phyloP scores from a whole-genome alignment of 345 rosid species.

The Rhodomyrtus tomentosa region DNA sequence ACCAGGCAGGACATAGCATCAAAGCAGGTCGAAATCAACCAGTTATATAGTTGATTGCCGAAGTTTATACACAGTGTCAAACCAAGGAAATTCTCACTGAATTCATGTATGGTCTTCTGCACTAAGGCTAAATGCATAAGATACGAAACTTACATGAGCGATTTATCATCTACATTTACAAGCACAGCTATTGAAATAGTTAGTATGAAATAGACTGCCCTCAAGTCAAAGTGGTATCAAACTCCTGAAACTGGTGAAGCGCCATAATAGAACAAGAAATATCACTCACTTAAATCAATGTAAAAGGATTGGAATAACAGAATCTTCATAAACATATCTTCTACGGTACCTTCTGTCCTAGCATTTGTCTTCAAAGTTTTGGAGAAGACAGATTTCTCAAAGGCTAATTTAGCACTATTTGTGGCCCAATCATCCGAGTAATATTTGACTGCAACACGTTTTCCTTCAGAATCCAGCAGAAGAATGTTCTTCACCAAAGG shows the following conservation, averaged over 20 bases:
- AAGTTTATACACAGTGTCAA: neutral
- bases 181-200: neutral
- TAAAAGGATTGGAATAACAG: neutral
- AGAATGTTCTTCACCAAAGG: conserved; percentile 81
- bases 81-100: neutral
- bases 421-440: conserved; percentile 91
- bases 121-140: neutral
- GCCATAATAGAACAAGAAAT: neutral
- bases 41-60: neutral
- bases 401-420: conserved; percentile 54
- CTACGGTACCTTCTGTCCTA: conserved; percentile 56
- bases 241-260: neutral
- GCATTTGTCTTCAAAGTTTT: conserved; percentile 90
- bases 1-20: neutral
- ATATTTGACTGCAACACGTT: conserved; percentile 82
- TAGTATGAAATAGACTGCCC: neutral
- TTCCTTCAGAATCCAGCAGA: conserved; percentile 89
- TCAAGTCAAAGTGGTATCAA: neutral
- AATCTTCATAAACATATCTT: neutral
- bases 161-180: neutral
- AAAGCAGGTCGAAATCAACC: neutral
- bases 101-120: neutral
- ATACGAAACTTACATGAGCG: neutral
- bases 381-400: conserved; percentile 57
- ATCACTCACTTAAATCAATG: neutral